A percentile compares a stretch with the other conserved stretches of the same genome.
These are phyloP conservation scores for Acacia acuminata DNA, from an alignment of 306 rosid species.

Conservation along the genomic window DNA sequence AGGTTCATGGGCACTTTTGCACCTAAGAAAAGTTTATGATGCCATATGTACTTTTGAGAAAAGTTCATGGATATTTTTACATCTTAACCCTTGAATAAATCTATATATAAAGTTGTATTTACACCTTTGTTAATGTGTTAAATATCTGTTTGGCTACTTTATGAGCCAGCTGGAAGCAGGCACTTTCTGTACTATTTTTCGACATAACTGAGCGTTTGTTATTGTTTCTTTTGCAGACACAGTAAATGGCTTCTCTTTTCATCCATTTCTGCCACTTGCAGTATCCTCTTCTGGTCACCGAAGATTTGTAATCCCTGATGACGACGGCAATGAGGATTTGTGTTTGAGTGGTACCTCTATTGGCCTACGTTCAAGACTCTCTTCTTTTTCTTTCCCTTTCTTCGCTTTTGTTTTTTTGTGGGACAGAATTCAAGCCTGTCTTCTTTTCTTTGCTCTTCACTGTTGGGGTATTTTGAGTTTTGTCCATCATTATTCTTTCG, in stretches of 20 bases:
- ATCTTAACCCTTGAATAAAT: too few relatives aligned
- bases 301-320: conserved; percentile 73
- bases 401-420: not conserved
- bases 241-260: conserved; percentile 82
- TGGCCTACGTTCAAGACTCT: conserved; percentile 20
- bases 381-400: not conserved
- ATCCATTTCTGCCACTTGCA: conserved; percentile 86
- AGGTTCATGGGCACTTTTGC: too few relatives aligned
- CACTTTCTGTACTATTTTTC: not conserved
- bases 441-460: not conserved
- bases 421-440: not conserved
- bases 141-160: not conserved
- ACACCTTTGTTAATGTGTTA: not conserved
- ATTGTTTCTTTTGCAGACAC: conserved; percentile 62
- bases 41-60: too few relatives aligned
- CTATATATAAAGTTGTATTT: not conserved
- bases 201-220: conserved; percentile 23
- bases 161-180: conserved; percentile 20
- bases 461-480: not conserved
- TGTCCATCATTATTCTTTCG: not conserved
- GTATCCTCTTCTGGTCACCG: conserved; percentile 91
- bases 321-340: conserved; percentile 51
- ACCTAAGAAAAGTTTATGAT: too few relatives aligned
- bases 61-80: too few relatives aligned
- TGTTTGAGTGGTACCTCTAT: conserved; percentile 64